These are phyloP conservation scores for Trichocomaceae sp. DNA, from an alignment of 2,329 filamentous ascomycete genomes.

Conservation along the genomic window DNA sequence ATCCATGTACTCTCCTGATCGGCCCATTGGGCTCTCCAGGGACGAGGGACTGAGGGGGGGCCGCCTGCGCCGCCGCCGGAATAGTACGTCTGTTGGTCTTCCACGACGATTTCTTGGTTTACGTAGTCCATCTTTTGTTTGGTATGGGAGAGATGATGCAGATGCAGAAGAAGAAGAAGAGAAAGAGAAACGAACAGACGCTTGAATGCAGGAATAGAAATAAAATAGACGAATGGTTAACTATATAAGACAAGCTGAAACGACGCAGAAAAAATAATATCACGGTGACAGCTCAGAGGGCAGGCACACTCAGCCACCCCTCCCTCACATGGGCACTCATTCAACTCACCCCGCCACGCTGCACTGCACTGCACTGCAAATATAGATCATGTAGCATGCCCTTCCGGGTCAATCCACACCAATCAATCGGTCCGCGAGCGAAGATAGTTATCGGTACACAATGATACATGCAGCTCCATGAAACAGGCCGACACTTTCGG, in stretches of 20 bases:
- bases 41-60: constrained; percentile 26
- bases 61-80: constrained; percentile 1
- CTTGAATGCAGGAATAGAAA: neutral
- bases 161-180: neutral
- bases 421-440: neutral
- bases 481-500: neutral
- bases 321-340: no score
- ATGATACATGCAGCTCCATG: neutral
- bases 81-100: constrained; percentile 14
- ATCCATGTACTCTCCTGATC: constrained; percentile 35
- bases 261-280: no score
- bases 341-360: neutral
- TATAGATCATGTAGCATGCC: neutral
- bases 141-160: neutral
- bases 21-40: constrained; percentile 44
- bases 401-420: neutral
- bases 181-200: neutral
- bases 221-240: neutral
- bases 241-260: neutral
- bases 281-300: neutral
- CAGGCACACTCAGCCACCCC: neutral
- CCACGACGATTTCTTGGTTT: constrained; percentile 13
- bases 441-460: no score
- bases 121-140: constrained; percentile 9
- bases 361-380: neutral